A percentile compares a stretch with the other conserved stretches of the same genome.
Conservation (phyloP, 179 eudicot genomes). For the Silene vulgaris region DNA sequence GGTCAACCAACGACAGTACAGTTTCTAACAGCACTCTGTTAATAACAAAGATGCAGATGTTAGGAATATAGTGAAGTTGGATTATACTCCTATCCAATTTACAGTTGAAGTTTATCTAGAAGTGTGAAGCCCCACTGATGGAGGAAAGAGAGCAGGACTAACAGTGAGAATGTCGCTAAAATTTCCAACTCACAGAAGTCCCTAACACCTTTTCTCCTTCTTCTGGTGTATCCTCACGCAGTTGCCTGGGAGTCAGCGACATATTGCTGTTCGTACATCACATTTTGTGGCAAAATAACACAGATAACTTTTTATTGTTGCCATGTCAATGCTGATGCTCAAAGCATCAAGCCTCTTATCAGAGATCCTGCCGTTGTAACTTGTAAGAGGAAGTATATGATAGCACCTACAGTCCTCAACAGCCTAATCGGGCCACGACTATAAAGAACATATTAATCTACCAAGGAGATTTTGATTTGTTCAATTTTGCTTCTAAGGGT, state of each 20-base stretch:
- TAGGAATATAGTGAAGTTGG: not conserved
- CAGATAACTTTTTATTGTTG: too few species aligned
- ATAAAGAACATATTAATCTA: not conserved
- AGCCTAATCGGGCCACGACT: not conserved
- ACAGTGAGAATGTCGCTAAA: not conserved
- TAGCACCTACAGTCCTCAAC: conserved; percentile 8
- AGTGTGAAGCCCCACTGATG: not conserved
- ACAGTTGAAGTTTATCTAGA: not conserved
- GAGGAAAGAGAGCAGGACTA: not conserved
- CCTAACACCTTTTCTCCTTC: not conserved
- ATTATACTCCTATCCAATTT: not conserved
- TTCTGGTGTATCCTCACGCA: not conserved
- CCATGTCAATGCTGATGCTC: not conserved
- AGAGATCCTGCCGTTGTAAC: not conserved
- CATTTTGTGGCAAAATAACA: not conserved
- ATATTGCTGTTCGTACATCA: not conserved
- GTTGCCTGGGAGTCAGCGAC: not conserved
- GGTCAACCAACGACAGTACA: not conserved
- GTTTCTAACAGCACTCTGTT: conserved; percentile 2
- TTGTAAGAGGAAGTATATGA: not conserved
- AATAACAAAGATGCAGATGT: not conserved
- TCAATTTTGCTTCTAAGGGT: not conserved
- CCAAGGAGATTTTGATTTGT: not conserved
- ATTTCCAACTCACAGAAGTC: not conserved
- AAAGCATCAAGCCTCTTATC: not conserved